A percentile compares a stretch with the other conserved stretches of the same genome.
phyloP scores from a whole-genome alignment of 1,139 yeast genomes.

The Suhomyces ambrosiae region DNA sequence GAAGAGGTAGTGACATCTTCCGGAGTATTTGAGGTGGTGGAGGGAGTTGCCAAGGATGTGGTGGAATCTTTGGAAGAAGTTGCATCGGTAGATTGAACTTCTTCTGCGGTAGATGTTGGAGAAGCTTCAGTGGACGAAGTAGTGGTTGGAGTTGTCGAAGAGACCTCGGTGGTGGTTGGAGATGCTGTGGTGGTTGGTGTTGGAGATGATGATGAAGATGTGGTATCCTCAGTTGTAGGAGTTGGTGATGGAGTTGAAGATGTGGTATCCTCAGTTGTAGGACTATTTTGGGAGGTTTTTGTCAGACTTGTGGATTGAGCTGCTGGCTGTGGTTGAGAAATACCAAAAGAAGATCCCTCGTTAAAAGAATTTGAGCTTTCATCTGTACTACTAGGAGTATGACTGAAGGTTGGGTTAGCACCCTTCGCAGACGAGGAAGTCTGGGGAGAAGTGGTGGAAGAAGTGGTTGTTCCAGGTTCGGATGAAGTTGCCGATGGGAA shows the following conservation, averaged over 20 bases:
- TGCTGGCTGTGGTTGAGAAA: neutral
- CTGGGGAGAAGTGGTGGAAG: slow-evolving; percentile 2
- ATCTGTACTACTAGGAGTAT: neutral
- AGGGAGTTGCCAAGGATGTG: slow-evolving; percentile 2
- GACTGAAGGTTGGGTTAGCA: neutral
- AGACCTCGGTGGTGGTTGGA: slow-evolving; percentile 1
- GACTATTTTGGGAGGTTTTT: neutral
- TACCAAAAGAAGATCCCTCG: neutral
- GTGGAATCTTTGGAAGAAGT: slow-evolving; percentile 10
- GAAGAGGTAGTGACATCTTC: neutral
- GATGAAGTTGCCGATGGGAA: slow-evolving; percentile 1
- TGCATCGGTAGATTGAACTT: slow-evolving; percentile 1
- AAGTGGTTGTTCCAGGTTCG: slow-evolving; percentile 1
- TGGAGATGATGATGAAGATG: neutral
- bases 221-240: slow-evolving; percentile 3
- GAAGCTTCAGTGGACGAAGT: neutral
- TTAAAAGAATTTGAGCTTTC: neutral
- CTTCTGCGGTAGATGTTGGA: neutral
- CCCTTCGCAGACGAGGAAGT: neutral
- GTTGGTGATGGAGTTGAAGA: neutral
- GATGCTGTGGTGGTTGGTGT: neutral
- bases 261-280: neutral
- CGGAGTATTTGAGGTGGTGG: slow-evolving; percentile 2
- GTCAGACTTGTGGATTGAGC: neutral
- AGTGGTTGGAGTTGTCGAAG: slow-evolving; percentile 5